Conservation (phyloP, 306 rosid genomes). For the Acacia crassicarpa region DNA sequence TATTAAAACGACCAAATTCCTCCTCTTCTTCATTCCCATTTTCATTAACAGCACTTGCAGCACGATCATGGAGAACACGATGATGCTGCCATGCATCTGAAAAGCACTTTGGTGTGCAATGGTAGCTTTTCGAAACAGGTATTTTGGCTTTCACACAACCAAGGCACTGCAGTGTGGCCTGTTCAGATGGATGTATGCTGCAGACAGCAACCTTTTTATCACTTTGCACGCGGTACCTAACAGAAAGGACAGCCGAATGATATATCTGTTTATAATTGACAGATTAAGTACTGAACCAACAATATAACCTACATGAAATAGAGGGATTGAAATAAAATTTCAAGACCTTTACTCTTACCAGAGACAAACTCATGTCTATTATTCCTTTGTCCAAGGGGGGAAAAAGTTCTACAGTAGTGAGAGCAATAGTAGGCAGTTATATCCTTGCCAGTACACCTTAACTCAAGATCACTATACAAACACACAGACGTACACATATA, state of each 20-base stretch:
- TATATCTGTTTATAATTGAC: not conserved
- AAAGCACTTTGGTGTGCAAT: constrained; percentile 95
- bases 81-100: constrained; percentile 99
- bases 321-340: not conserved
- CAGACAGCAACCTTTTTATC: constrained; percentile 90
- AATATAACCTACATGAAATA: constrained; percentile 12
- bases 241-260: constrained; percentile 23
- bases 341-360: not conserved
- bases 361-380: not conserved
- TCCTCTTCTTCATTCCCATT: constrained; percentile 97
- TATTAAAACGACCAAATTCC: constrained; percentile 79
- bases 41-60: constrained; percentile 92
- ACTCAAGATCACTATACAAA: not conserved
- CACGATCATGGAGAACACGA: constrained; percentile 97
- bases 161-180: constrained; percentile 94
- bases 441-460: not conserved
- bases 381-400: not conserved
- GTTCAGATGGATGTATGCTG: constrained; percentile 95
- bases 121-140: constrained; percentile 88
- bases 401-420: not conserved
- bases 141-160: constrained; percentile 94
- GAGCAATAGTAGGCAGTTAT: not conserved
- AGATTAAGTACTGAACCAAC: constrained; percentile 21
- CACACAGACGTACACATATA: not conserved
- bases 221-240: constrained; percentile 95